Evolutionary conservation across 768 basidiomycete species (phyloP).

Genomic region (Lactarius akahatsu): DNA sequence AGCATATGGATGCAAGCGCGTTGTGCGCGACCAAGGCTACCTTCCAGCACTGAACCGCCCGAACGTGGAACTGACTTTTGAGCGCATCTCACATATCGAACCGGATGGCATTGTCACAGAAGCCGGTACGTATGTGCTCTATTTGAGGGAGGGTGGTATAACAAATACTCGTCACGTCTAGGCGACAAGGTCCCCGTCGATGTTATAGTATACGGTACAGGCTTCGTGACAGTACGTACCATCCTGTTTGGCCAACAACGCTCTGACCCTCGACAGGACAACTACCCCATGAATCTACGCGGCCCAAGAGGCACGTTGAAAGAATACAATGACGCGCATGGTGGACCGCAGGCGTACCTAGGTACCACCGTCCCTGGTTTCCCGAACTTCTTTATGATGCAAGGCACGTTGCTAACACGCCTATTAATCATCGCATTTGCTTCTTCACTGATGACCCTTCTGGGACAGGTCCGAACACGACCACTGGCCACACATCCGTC

Average conservation of each 20-base stretch:
- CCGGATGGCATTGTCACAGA: constrained; percentile 51
- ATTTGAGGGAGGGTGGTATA: neutral
- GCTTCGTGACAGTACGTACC: constrained; percentile 46
- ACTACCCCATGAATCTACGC: constrained; percentile 18
- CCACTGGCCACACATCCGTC: constrained; percentile 55
- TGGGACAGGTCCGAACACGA: constrained; percentile 45
- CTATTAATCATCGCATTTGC: neutral
- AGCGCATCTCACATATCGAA: constrained; percentile 47
- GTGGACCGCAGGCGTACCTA: constrained; percentile 52
- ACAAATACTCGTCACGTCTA: neutral
- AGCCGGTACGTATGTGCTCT: constrained; percentile 28
- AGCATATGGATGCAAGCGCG: constrained; percentile 62
- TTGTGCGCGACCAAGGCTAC: constrained; percentile 59
- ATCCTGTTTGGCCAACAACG: constrained; percentile 3
- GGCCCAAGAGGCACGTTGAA: constrained; percentile 38
- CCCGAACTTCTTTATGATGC: constrained; percentile 28
- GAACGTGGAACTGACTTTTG: constrained; percentile 52
- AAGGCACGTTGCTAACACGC: neutral
- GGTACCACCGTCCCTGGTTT: constrained; percentile 36
- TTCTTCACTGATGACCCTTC: neutral
- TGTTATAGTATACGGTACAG: constrained; percentile 56
- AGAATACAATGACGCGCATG: constrained; percentile 48
- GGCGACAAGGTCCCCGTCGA: constrained; percentile 51
- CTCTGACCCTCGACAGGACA: constrained; percentile 14
- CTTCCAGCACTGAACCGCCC: constrained; percentile 48